Percentiles rank a stretch among this genome's conserved stretches.
Evolutionary conservation across 192 early-diverging fungal species (phyloP).

Genomic region (Phlyctochytrium bullatum): DNA sequence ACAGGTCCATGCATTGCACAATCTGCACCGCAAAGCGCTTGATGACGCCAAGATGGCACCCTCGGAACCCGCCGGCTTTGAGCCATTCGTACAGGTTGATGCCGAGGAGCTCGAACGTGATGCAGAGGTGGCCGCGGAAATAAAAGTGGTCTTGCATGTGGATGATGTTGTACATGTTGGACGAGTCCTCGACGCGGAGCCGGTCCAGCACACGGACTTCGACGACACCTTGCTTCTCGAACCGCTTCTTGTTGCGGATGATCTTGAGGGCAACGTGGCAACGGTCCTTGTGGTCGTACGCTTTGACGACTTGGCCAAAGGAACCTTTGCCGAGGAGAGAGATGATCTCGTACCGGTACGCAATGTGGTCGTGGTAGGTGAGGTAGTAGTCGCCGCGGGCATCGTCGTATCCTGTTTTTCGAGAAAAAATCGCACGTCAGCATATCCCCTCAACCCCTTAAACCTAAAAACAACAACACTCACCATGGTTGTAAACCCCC

Average conservation of each 20-base stretch:
- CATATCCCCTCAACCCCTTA: too few species aligned
- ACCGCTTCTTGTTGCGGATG: slow-evolving; percentile 36
- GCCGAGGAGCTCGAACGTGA: slow-evolving; percentile 38
- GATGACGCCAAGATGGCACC: slow-evolving; percentile 16
- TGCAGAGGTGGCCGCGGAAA: slow-evolving; percentile 35
- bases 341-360: slow-evolving; percentile 91
- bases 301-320: slow-evolving; percentile 35
- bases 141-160: slow-evolving; percentile 31
- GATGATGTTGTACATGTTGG: slow-evolving; percentile 22
- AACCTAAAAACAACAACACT: slow-evolving; percentile 2
- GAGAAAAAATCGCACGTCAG: too few species aligned
- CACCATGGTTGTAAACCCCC: slow-evolving; percentile 39
- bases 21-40: slow-evolving; percentile 26
- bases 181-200: slow-evolving; percentile 23
- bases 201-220: slow-evolving; percentile 33
- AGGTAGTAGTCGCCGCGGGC: slow-evolving; percentile 92
- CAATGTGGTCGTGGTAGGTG: slow-evolving; percentile 83
- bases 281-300: neutral
- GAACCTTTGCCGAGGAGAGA: slow-evolving; percentile 78
- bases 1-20: slow-evolving; percentile 21
- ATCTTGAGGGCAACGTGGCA: slow-evolving; percentile 39
- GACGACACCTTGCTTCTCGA: slow-evolving; percentile 30
- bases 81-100: slow-evolving; percentile 38
- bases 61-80: slow-evolving; percentile 15
- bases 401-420: slow-evolving; percentile 86